These are phyloP conservation scores for Yamadazyma songkhlaensis DNA, from an alignment of 1,139 yeast species.

Conservation along the genomic window DNA sequence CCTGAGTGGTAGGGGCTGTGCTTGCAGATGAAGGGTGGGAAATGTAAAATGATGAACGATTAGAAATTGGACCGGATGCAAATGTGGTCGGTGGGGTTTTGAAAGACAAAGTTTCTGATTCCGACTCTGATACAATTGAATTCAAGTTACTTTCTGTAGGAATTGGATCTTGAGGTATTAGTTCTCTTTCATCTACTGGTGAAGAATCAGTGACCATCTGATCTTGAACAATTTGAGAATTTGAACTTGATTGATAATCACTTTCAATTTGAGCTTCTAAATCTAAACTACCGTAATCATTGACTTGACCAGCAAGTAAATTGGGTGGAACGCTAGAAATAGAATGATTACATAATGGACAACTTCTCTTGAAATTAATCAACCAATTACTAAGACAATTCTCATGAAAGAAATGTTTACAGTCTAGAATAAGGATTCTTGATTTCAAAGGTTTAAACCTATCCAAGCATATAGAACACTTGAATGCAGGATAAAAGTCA, in stretches of 20 bases:
- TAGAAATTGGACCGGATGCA: constrained; percentile 1
- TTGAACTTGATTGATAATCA: no score
- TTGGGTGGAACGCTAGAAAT: constrained; percentile 12
- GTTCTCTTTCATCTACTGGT: background rate
- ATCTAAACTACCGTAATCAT: constrained; percentile 19
- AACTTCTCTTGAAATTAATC: constrained; percentile 41
- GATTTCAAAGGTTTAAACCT: constrained; percentile 36
- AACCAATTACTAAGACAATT: constrained; percentile 46
- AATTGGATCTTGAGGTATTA: background rate
- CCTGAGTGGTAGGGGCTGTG: no score
- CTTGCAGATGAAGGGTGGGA: background rate
- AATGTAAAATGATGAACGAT: constrained; percentile 13
- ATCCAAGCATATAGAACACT: constrained; percentile 48
- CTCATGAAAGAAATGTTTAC: constrained; percentile 47
- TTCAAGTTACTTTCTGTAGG: background rate
- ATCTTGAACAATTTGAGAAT: no score
- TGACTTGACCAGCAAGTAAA: constrained; percentile 21
- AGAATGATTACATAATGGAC: constrained; percentile 43
- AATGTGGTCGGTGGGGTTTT: constrained; percentile 5
- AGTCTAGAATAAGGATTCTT: constrained; percentile 38
- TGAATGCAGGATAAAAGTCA: constrained; percentile 40
- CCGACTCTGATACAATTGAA: background rate
- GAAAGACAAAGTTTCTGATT: constrained; percentile 4
- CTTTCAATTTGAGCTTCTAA: constrained; percentile 11
- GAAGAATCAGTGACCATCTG: no score